phyloP scores from a whole-genome alignment of 2,329 filamentous ascomycete species.

The Orbilia quercus region DNA sequence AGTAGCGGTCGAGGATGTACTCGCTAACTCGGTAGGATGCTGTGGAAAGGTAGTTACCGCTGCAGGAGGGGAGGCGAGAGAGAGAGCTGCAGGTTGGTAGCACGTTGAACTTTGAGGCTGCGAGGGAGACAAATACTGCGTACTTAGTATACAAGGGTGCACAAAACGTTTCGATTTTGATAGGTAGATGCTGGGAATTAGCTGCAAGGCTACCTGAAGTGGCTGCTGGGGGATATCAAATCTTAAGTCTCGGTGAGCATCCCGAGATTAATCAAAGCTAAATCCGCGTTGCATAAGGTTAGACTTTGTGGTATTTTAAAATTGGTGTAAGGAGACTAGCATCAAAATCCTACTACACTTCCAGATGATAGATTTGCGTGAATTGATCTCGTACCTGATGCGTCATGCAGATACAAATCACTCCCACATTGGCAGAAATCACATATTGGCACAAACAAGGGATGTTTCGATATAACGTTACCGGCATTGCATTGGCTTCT shows the following conservation, averaged over 20 bases:
- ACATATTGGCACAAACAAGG: conserved; percentile 14
- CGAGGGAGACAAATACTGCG: neutral
- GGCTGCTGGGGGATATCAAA: too few relatives aligned
- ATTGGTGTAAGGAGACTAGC: too few relatives aligned
- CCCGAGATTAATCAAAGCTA: too few relatives aligned
- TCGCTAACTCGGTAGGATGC: conserved; percentile 13
- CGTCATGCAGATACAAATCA: conserved; percentile 3
- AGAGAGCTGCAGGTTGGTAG: conserved; percentile 13
- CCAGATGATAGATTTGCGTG: too few relatives aligned
- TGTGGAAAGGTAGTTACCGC: conserved; percentile 27
- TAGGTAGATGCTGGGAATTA: too few relatives aligned
- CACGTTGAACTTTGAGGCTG: conserved; percentile 33
- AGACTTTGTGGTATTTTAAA: too few relatives aligned
- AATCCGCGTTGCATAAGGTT: neutral
- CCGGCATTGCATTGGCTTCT: neutral
- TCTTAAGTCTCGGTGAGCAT: too few relatives aligned
- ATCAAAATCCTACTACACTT: too few relatives aligned
- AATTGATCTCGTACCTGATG: conserved; percentile 1
- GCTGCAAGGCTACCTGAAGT: too few relatives aligned
- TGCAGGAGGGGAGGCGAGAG: conserved; percentile 19
- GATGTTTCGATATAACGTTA: conserved; percentile 33
- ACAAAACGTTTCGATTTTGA: neutral
- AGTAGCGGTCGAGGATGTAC: conserved; percentile 5
- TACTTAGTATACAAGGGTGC: neutral
- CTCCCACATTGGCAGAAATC: neutral